Conservation (phyloP, 129 eudicot genomes). For the Helianthus tuberosus region DNA sequence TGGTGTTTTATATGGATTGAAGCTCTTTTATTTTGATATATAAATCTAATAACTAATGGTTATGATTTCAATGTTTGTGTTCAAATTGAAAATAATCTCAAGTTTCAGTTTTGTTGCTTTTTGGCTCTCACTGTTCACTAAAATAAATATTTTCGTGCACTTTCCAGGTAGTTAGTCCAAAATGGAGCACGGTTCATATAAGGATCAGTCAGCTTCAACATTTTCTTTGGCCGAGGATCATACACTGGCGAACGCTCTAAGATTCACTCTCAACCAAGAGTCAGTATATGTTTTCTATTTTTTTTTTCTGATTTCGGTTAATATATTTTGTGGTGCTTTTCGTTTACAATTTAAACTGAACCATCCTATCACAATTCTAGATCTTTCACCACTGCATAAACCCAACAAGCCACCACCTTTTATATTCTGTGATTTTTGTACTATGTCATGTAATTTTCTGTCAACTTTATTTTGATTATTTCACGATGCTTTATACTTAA, state of each 20-base stretch:
- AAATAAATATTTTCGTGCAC: background rate
- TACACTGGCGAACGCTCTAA: constrained; percentile 65
- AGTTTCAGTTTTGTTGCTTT: too few relatives aligned
- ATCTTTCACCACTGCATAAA: background rate
- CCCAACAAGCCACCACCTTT: constrained; percentile 2
- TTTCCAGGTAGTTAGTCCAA: constrained; percentile 21
- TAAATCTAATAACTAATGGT: background rate
- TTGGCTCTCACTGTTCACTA: background rate
- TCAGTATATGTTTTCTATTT: constrained; percentile 34
- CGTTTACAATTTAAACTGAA: background rate
- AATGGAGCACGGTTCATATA: constrained; percentile 73
- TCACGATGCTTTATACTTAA: background rate
- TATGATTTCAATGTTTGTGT: background rate
- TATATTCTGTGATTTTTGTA: background rate
- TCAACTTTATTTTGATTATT: background rate
- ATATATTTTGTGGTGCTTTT: background rate
- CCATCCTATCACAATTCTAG: constrained; percentile 3
- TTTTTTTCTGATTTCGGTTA: background rate
- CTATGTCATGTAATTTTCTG: background rate
- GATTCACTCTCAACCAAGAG: constrained; percentile 79
- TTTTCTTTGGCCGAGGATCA: constrained; percentile 67
- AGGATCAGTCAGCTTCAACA: constrained; percentile 72
- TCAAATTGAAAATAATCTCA: too few relatives aligned
- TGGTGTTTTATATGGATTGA: background rate
- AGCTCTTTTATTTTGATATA: constrained; percentile 2